phyloP scores from a whole-genome alignment of 2,329 filamentous ascomycete species.

The Hypoxylon sp. region DNA sequence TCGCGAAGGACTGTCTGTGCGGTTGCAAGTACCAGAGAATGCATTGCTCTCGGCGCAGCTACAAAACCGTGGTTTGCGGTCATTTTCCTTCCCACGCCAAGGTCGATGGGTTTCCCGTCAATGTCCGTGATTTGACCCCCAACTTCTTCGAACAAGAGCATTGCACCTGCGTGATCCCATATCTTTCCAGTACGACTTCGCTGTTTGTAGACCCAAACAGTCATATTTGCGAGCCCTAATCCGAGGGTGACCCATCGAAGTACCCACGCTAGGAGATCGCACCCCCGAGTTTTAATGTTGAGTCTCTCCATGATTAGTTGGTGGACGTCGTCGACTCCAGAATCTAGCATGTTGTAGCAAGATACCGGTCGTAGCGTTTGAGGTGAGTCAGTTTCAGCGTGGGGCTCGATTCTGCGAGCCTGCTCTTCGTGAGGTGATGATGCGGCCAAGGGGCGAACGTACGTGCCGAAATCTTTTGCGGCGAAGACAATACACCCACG shows the following conservation, averaged over 20 bases:
- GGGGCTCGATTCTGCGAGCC: conserved; percentile 55
- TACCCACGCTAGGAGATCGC: conserved; percentile 71
- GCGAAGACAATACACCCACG: conserved; percentile 67
- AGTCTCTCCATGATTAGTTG: conserved; percentile 60
- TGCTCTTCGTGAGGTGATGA: conserved; percentile 39
- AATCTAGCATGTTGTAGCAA: conserved; percentile 63
- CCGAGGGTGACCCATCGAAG: conserved; percentile 68
- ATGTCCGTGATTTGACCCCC: conserved; percentile 70
- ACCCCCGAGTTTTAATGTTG: conserved; percentile 61
- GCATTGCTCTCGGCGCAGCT: conserved; percentile 63
- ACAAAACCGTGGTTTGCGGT: conserved; percentile 69
- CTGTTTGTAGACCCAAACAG: conserved; percentile 69
- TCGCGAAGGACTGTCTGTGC: conserved; percentile 56
- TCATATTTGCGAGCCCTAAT: conserved; percentile 67
- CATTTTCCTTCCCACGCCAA: conserved; percentile 65
- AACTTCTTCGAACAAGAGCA: conserved; percentile 70
- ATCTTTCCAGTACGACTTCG: conserved; percentile 66
- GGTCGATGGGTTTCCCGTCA: conserved; percentile 65
- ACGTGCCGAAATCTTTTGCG: conserved; percentile 64
- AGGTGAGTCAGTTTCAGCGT: conserved; percentile 47
- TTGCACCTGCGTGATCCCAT: conserved; percentile 73
- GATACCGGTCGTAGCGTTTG: conserved; percentile 62
- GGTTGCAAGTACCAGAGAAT: conserved; percentile 60
- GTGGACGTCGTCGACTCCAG: conserved; percentile 65
- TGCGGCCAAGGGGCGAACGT: conserved; percentile 59